These are phyloP conservation scores for Hibiscus mutabilis DNA, from an alignment of 345 rosid genomes.

Conservation along the genomic window DNA sequence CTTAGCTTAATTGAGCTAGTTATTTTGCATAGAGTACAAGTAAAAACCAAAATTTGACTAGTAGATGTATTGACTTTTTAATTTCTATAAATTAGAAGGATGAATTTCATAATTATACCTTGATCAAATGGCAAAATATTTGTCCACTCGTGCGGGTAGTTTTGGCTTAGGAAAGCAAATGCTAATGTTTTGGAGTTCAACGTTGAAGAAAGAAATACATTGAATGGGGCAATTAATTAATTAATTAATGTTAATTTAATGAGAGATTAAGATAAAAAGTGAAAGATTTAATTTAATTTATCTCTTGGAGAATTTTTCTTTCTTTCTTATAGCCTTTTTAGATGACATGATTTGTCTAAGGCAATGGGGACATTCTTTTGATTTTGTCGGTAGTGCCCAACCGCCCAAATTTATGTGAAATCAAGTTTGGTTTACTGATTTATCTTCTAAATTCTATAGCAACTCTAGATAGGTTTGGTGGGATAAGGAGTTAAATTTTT, in stretches of 20 bases:
- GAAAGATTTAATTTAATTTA: background rate
- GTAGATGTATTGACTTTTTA: no score
- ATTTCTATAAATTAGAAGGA: no score
- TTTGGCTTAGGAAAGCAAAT: background rate
- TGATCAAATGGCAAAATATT: background rate
- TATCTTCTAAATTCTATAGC: no score
- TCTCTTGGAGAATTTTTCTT: background rate
- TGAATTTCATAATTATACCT: background rate
- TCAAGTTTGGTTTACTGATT: no score
- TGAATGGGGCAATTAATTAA: background rate
- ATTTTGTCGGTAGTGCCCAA: background rate
- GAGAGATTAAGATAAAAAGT: background rate
- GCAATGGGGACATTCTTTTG: constrained; percentile 6
- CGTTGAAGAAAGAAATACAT: background rate
- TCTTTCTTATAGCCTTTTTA: background rate
- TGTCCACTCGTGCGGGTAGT: background rate
- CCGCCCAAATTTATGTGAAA: no score
- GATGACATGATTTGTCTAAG: constrained; percentile 1
- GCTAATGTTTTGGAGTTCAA: constrained; percentile 5
- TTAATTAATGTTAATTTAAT: background rate
- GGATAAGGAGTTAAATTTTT: no score
- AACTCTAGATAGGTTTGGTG: no score
- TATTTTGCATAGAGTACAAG: no score
- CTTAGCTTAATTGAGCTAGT: no score
- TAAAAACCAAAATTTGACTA: no score